Conservation (phyloP, 345 rosid genomes). For the Acer negundo region DNA sequence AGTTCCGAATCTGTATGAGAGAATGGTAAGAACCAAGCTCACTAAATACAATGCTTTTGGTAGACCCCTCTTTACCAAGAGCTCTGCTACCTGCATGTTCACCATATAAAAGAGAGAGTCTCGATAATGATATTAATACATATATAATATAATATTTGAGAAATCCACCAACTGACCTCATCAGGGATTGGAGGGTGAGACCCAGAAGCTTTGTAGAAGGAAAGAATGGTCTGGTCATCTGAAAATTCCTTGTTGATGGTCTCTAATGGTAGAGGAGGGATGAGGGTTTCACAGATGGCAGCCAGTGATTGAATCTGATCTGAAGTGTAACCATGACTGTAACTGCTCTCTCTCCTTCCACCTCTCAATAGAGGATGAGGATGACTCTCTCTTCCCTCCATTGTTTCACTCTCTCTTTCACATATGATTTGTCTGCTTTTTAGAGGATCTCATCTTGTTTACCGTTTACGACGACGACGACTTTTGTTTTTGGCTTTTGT, state of each 20-base stretch:
- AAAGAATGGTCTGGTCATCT: conserved; percentile 33
- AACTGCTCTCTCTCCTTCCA: conserved; percentile 27
- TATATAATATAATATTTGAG: too few relatives aligned
- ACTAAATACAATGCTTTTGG: conserved; percentile 40
- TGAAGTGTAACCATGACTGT: conserved; percentile 67
- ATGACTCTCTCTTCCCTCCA: conserved; percentile 36
- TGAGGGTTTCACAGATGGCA: conserved; percentile 56
- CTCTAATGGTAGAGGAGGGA: conserved; percentile 54
- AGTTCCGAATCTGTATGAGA: conserved; percentile 72
- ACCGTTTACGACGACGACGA: too few relatives aligned
- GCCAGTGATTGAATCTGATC: conserved; percentile 65
- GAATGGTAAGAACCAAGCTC: conserved; percentile 40
- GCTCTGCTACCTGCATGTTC: conserved; percentile 62
- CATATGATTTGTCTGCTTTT: neutral
- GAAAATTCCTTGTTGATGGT: conserved; percentile 20
- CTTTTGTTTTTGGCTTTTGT: too few relatives aligned
- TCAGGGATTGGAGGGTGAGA: conserved; percentile 61
- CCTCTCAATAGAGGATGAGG: conserved; percentile 50
- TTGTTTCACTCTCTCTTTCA: neutral
- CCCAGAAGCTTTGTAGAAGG: conserved; percentile 55
- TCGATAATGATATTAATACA: too few relatives aligned
- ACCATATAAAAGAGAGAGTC: neutral
- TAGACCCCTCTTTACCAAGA: conserved; percentile 44
- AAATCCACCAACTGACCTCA: conserved; percentile 58
- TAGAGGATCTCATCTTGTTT: neutral